Base-by-base conservation (phyloP, 2,329 filamentous ascomycete species). In the Cladosporium sphaerospermum region DNA sequence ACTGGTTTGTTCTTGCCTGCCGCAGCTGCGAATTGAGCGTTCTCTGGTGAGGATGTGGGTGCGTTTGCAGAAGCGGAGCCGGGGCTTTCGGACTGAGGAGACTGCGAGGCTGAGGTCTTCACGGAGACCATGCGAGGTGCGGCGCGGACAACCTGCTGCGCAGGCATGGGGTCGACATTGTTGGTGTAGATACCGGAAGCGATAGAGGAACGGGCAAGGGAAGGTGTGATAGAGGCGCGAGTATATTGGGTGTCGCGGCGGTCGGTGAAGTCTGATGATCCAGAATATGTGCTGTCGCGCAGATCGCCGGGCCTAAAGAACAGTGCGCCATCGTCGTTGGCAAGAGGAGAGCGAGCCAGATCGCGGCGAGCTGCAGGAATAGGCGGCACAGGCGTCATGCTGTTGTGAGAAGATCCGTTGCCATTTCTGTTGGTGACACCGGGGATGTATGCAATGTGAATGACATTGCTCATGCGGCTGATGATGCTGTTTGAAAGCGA, bases 391-490 rank as follows among this genome's bases (percentile, higher is more conserved):
- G 92, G 92, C n/a, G 91, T 90, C 40, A 67, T 28, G 51, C 65
- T 67, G 49, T 63, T 65, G 32, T 61, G 59, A 3, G 61, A 58
- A 0, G 89, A 92, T n/a, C 86, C 85, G 34, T 36, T 36, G 7
- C 85, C 84, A 10, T 91, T 90, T 61, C 92, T 83, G 73, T 96
- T 96, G 56, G 89, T 96, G 64, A 97, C 91, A 56, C 93, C 93
- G 11, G 93, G 93, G 60, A 99, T 97, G 71, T 97, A 99, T 53
- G 93, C 93, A 71, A 99, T 99, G 73, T 97, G 93, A 64, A 99
- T 99, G 68, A 99, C 92, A 75, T 99, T 99, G 65, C 93, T 97
- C 45, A 93, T 93, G 57, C 93, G 85, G 14, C 93, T 97, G 56
- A 96, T 81, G 55, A 97, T 90, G 23, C 92, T 97, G 9, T 91